These are phyloP conservation scores for Trichocomaceae sp. DNA, from an alignment of 2,329 filamentous ascomycete species.

Conservation along the genomic window DNA sequence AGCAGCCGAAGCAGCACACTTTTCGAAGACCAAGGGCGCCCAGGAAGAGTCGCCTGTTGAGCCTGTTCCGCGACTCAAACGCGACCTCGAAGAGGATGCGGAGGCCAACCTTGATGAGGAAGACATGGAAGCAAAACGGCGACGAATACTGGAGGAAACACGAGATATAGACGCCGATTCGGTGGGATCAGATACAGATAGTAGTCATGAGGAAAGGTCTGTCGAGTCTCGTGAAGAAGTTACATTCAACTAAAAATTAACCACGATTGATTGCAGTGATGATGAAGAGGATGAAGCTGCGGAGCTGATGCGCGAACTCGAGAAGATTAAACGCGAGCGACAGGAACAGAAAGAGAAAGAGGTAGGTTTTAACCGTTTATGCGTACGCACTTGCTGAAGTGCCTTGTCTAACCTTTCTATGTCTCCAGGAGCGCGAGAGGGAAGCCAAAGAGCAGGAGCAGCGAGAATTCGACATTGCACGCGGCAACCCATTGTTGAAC, in stretches of 20 bases:
- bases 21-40: constrained; percentile 70
- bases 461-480: constrained; percentile 79
- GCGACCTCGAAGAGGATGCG: constrained; percentile 53
- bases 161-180: constrained; percentile 80
- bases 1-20: constrained; percentile 79
- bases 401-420: constrained; percentile 10
- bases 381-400: not conserved
- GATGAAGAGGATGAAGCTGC: constrained; percentile 77
- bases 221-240: constrained; percentile 10
- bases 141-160: constrained; percentile 80
- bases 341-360: constrained; percentile 74
- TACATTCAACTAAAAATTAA: constrained; percentile 21
- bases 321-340: constrained; percentile 84
- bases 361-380: constrained; percentile 29
- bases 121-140: constrained; percentile 72
- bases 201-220: constrained; percentile 55
- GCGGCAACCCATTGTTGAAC: constrained; percentile 88
- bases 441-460: constrained; percentile 75
- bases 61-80: constrained; percentile 50
- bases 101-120: constrained; percentile 45
- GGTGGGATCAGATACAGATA: constrained; percentile 55
- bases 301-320: constrained; percentile 83
- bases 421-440: constrained; percentile 63
- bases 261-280: constrained; percentile 43
- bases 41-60: constrained; percentile 39